Evolutionary conservation across 2,329 filamentous ascomycete species (phyloP).

Genomic region (Exserohilum rostratum): DNA sequence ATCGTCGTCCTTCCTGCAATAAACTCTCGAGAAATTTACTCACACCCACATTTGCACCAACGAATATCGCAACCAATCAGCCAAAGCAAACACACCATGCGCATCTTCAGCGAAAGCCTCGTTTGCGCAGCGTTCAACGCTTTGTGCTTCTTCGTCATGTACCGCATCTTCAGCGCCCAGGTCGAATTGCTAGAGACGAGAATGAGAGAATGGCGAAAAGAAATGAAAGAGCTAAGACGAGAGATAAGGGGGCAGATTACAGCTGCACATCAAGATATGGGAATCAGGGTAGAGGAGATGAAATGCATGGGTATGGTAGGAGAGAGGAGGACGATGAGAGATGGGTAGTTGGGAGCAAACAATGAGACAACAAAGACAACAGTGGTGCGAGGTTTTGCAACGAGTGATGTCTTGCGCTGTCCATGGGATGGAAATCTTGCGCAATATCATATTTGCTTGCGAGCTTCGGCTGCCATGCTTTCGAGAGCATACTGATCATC

Average conservation of each 20-base stretch:
- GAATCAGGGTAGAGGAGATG: neutral
- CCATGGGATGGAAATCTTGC: no score
- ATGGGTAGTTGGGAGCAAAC: neutral
- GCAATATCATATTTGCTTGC: no score
- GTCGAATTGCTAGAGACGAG: neutral
- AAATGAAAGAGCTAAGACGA: neutral
- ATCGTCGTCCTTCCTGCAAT: neutral
- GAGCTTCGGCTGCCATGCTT: no score
- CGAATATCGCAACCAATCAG: neutral
- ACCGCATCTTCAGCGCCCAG: slow-evolving; percentile 2
- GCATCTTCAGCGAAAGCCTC: neutral
- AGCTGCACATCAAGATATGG: neutral
- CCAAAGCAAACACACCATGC: neutral
- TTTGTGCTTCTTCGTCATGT: neutral
- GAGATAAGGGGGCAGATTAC: neutral
- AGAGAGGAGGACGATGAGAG: neutral
- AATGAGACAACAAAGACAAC: no score
- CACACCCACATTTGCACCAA: neutral
- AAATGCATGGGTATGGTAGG: neutral
- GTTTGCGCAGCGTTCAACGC: neutral
- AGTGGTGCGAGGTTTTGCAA: no score
- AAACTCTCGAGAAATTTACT: neutral
- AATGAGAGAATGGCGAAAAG: neutral
- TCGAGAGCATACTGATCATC: no score
- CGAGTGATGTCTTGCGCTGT: no score